These are phyloP conservation scores for Obelidium mucronatum DNA, from an alignment of 192 early-diverging fungal genomes.

Conservation along the genomic window DNA sequence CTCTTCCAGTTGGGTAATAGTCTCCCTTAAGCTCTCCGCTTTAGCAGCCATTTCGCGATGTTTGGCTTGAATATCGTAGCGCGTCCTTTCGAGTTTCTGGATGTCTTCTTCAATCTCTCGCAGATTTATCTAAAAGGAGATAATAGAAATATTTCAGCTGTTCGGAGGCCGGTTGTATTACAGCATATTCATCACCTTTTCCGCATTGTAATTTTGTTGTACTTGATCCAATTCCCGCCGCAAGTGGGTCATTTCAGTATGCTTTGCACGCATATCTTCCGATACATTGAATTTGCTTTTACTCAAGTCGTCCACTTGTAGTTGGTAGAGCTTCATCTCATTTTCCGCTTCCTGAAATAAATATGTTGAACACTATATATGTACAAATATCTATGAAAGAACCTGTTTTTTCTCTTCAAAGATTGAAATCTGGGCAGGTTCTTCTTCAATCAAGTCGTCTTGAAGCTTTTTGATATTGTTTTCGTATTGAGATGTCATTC, in stretches of 20 bases:
- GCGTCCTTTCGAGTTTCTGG: neutral
- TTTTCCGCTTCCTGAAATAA: slow-evolving; percentile 32
- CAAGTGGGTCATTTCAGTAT: slow-evolving; percentile 25
- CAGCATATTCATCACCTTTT: slow-evolving; percentile 7
- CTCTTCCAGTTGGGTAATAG: neutral
- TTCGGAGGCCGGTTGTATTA: too few relatives aligned
- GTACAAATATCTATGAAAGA: neutral
- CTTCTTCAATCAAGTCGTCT: slow-evolving; percentile 37
- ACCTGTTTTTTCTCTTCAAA: slow-evolving; percentile 30
- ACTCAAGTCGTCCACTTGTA: slow-evolving; percentile 7
- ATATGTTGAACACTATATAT: neutral
- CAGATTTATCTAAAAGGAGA: neutral
- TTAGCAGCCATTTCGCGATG: neutral
- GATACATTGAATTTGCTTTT: neutral
- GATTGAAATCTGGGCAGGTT: slow-evolving; percentile 24
- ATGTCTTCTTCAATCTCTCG: slow-evolving; percentile 14
- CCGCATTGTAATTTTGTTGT: slow-evolving; percentile 7
- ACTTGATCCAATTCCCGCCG: slow-evolving; percentile 34
- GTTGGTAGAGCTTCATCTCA: slow-evolving; percentile 5
- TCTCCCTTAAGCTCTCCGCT: neutral
- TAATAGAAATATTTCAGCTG: too few relatives aligned
- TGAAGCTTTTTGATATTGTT: slow-evolving; percentile 30
- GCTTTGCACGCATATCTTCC: neutral
- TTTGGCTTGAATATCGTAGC: neutral
- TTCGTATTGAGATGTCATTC: neutral